Conservation (phyloP, 345 rosid genomes). For the Bruguiera parviflora region DNA sequence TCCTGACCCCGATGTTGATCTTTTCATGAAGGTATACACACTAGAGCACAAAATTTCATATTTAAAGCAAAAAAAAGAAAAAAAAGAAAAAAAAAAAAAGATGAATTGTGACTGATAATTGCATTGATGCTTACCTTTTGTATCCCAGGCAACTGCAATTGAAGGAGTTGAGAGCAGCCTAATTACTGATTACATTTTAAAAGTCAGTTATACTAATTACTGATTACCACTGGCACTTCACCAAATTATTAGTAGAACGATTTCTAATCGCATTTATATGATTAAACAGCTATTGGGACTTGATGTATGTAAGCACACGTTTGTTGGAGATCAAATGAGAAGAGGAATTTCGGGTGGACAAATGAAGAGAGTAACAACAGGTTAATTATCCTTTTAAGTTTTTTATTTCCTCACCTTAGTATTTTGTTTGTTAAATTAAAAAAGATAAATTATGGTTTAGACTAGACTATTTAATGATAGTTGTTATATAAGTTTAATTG, state of each 20-base stretch:
- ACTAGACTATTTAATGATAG: no score
- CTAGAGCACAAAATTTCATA: not conserved
- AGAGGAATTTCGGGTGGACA: slow-evolving; percentile 92
- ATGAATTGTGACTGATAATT: not conserved
- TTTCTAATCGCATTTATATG: not conserved
- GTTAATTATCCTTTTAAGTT: slow-evolving; percentile 19
- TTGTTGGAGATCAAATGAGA: slow-evolving; percentile 77
- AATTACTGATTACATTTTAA: slow-evolving; percentile 82
- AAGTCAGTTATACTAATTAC: slow-evolving; percentile 35
- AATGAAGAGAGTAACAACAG: slow-evolving; percentile 85
- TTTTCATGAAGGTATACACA: slow-evolving; percentile 74
- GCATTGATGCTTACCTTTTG: not conserved
- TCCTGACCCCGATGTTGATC: slow-evolving; percentile 89
- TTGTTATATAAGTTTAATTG: no score
- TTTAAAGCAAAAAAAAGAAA: not conserved
- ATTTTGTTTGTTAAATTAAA: no score
- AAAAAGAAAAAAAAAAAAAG: no score
- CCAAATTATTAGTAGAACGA: no score
- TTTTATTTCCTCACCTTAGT: no score
- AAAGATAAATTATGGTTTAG: no score
- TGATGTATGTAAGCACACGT: slow-evolving; percentile 73
- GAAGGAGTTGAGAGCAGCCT: slow-evolving; percentile 70
- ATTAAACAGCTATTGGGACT: slow-evolving; percentile 67
- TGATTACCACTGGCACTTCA: not conserved
- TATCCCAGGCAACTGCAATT: slow-evolving; percentile 65